phyloP scores from a whole-genome alignment of 164 flowering plant species.

The Kingdonia uniflora region DNA sequence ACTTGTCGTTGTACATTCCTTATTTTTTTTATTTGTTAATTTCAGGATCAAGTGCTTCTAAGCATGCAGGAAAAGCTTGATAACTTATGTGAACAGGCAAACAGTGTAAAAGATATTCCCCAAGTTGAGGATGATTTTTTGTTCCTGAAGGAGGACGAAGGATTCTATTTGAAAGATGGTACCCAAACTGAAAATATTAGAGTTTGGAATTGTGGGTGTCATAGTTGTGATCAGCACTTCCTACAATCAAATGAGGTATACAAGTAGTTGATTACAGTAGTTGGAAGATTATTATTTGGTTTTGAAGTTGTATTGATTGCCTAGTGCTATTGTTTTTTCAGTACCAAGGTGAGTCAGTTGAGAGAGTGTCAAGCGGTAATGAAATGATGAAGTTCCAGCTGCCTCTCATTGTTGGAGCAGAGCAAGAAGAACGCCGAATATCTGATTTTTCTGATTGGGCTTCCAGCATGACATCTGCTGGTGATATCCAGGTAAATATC shows the following conservation, averaged over 20 bases:
- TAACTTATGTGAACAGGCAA: conserved; percentile 50
- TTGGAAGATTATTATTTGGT: background rate
- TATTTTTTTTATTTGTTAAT: background rate
- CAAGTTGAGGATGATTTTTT: conserved; percentile 12
- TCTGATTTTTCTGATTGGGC: conserved; percentile 93
- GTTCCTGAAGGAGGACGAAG: conserved; percentile 16
- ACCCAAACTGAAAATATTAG: conserved; percentile 10
- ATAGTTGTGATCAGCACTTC: conserved; percentile 34
- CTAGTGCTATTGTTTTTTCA: background rate
- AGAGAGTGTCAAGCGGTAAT: conserved; percentile 20
- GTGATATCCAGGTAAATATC: conserved; percentile 54
- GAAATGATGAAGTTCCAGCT: conserved; percentile 31
- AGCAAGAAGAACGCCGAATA: conserved; percentile 91
- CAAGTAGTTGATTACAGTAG: background rate
- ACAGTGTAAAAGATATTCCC: conserved; percentile 30
- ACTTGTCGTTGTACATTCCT: too few relatives aligned
- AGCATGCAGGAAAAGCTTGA: conserved; percentile 91
- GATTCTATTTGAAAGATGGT: conserved; percentile 1
- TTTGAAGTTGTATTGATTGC: background rate
- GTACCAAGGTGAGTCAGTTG: conserved; percentile 17
- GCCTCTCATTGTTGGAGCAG: conserved; percentile 18
- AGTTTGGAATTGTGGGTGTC: conserved; percentile 27
- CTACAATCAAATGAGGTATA: conserved; percentile 8
- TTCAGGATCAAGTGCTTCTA: conserved; percentile 65
- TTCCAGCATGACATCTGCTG: conserved; percentile 57